Percentiles rank a stretch among this genome's conserved stretches.
Conservation (phyloP, 805 yeast genomes). For the Zygotorulaspora chibaensis region DNA sequence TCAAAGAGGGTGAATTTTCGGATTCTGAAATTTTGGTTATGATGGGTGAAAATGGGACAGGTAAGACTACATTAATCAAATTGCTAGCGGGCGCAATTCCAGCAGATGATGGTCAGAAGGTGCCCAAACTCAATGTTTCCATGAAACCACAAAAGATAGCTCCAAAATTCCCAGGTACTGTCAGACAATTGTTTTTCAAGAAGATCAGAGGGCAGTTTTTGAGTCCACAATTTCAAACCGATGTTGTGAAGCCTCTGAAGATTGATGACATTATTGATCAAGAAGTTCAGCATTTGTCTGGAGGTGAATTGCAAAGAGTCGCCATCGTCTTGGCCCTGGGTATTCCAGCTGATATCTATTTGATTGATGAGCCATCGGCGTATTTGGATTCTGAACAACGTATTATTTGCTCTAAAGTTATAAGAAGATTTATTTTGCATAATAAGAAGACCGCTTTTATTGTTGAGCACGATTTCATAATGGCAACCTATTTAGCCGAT, state of each 20-base stretch:
- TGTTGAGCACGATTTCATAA: slow-evolving; percentile 99
- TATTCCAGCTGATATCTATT: slow-evolving; percentile 89
- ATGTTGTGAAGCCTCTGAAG: slow-evolving; percentile 91
- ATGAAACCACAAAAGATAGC: slow-evolving; percentile 99
- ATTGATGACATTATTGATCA: slow-evolving; percentile 95
- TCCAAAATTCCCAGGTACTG: slow-evolving; percentile 98
- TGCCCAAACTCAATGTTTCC: slow-evolving; percentile 86
- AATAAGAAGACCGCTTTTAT: slow-evolving; percentile 98
- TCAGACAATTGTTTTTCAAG: slow-evolving; percentile 94
- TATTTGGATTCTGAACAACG: slow-evolving; percentile 99
- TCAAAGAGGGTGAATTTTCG: slow-evolving; percentile 85
- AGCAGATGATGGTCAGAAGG: slow-evolving; percentile 79
- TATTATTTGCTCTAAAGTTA: slow-evolving; percentile 97
- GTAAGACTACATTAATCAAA: slow-evolving; percentile 97
- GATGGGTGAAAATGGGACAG: slow-evolving; percentile 99
- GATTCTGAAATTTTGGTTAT: slow-evolving; percentile 95
- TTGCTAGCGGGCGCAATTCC: slow-evolving; percentile 88
- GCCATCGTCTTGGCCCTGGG: slow-evolving; percentile 96
- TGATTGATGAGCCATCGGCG: slow-evolving; percentile 98
- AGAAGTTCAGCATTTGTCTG: slow-evolving; percentile 95
- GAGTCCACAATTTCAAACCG: slow-evolving; percentile 97
- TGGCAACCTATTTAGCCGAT: slow-evolving; percentile 99
- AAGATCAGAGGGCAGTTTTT: slow-evolving; percentile 91
- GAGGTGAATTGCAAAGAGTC: slow-evolving; percentile 99
- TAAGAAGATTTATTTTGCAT: slow-evolving; percentile 92